Evolutionary conservation across 257 asterid species (phyloP).

Genomic region (Primulina eburnea): DNA sequence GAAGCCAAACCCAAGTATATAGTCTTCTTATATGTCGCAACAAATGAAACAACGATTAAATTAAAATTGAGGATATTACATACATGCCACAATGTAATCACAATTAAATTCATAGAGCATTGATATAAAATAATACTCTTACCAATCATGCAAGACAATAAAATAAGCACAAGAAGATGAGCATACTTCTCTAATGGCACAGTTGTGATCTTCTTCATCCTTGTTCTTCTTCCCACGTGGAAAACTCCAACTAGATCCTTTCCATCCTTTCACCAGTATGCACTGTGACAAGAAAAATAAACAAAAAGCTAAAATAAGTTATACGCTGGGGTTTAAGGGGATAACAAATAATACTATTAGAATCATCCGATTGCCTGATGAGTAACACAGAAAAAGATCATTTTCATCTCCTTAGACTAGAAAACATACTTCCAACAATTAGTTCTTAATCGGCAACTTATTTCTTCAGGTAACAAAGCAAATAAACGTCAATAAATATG

Average conservation of each 20-base stretch:
- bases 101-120: not conserved
- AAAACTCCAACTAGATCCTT: conserved; percentile 91
- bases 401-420: not conserved
- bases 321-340: not conserved
- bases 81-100: not conserved
- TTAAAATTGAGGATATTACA: not conserved
- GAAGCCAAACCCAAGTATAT: not conserved
- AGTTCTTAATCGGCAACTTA: not conserved
- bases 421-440: not conserved
- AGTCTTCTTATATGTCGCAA: not conserved
- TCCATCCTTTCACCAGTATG: conserved; percentile 85
- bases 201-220: conserved; percentile 80
- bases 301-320: conserved; percentile 10
- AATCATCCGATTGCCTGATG: not conserved
- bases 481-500: not conserved
- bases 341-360: not conserved
- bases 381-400: not conserved
- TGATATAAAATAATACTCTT: not conserved
- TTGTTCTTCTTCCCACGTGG: conserved; percentile 91
- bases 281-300: conserved; percentile 42
- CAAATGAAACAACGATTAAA: not conserved
- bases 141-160: conserved; percentile 17
- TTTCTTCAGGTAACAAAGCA: conserved; percentile 2
- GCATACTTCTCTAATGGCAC: conserved; percentile 83
- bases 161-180: not conserved